These are phyloP conservation scores for Phytopythium ostracodes DNA, from an alignment of 352 stramenopile species.

Conservation along the genomic window DNA sequence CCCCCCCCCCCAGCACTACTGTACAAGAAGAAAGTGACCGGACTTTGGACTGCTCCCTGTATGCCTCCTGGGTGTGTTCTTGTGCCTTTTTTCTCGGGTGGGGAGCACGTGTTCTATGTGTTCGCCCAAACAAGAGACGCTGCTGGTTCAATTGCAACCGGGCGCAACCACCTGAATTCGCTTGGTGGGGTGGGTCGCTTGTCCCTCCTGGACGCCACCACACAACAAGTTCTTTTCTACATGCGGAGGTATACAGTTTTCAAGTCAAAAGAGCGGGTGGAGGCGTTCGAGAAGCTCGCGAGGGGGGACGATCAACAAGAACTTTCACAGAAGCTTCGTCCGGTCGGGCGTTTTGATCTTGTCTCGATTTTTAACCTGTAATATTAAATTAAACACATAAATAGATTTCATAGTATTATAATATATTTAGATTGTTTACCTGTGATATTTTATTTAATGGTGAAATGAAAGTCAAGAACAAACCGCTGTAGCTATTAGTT, in stretches of 20 bases:
- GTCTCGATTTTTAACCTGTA: neutral
- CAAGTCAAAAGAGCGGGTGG: neutral
- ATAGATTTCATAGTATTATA: neutral
- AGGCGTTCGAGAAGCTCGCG: constrained; percentile 6
- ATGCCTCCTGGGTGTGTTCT: neutral
- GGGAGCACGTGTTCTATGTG: neutral
- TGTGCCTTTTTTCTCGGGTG: neutral
- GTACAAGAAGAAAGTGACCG: neutral
- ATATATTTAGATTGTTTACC: neutral
- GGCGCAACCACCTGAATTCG: constrained; percentile 6
- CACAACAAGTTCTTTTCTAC: neutral
- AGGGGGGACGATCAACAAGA: constrained; percentile 4
- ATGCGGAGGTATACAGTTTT: neutral
- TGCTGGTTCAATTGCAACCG: neutral
- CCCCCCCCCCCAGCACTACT: neutral
- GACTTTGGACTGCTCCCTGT: no score
- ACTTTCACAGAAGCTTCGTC: constrained; percentile 14
- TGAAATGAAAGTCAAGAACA: neutral
- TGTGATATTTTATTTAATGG: neutral
- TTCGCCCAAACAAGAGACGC: constrained; percentile 1
- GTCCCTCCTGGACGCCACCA: neutral
- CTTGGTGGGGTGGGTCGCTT: neutral
- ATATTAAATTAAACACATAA: neutral
- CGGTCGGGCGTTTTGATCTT: neutral
- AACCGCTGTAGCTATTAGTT: neutral